Percentiles rank a stretch among this genome's conserved stretches.
These are phyloP conservation scores for Botrytis porri DNA, from an alignment of 2,329 filamentous ascomycete genomes.

Conservation along the genomic window DNA sequence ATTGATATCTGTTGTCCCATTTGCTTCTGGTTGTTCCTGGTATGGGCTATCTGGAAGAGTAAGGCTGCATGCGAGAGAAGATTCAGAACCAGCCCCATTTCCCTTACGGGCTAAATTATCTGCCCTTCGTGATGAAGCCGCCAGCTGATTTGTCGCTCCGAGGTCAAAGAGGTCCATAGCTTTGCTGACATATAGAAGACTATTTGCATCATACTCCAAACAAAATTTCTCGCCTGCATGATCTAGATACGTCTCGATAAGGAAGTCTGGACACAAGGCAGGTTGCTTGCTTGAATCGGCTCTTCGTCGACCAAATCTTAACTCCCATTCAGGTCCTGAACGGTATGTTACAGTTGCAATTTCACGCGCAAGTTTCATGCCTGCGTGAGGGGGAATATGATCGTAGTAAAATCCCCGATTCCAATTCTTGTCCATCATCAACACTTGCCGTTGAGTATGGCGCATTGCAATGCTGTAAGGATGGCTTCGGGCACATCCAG, in stretches of 20 bases:
- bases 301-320: slow-evolving; percentile 81
- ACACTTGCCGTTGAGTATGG: slow-evolving; percentile 92
- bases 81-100: slow-evolving; percentile 38
- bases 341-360: slow-evolving; percentile 98
- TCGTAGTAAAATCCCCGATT: slow-evolving; percentile 92
- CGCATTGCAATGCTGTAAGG: slow-evolving; percentile 99
- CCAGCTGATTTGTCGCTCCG: slow-evolving; percentile 65
- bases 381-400: slow-evolving; percentile 82
- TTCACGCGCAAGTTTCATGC: slow-evolving; percentile 96
- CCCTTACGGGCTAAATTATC: slow-evolving; percentile 58
- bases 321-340: slow-evolving; percentile 96
- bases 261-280: slow-evolving; percentile 92
- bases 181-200: slow-evolving; percentile 92
- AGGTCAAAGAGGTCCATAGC: slow-evolving; percentile 99
- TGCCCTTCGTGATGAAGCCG: slow-evolving; percentile 59
- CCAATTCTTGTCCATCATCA: slow-evolving; percentile 99
- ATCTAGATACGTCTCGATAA: slow-evolving; percentile 97
- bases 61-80: slow-evolving; percentile 61
- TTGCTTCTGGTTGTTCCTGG: slow-evolving; percentile 67
- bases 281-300: slow-evolving; percentile 85
- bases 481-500: slow-evolving; percentile 89
- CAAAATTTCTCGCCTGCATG: slow-evolving; percentile 99
- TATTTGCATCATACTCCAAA: slow-evolving; percentile 94
- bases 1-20: slow-evolving; percentile 40
- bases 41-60: slow-evolving; percentile 83